Percentiles rank a stretch among this genome's conserved stretches.
Evolutionary conservation across 2,329 filamentous ascomycete genomes (phyloP).

Genomic region (Calycina herbarum): DNA sequence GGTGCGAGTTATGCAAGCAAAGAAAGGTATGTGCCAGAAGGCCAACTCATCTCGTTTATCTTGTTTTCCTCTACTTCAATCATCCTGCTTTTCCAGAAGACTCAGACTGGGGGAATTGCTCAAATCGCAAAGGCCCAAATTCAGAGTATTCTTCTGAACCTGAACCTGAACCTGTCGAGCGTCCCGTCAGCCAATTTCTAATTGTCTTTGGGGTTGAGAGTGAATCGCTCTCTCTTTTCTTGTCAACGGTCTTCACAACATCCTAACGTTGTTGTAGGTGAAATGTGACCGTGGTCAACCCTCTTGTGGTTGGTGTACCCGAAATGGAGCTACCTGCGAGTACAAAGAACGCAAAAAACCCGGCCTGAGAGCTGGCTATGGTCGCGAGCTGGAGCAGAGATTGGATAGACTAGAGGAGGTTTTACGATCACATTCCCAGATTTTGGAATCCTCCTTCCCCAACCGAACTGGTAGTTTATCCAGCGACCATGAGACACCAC

Average conservation of each 20-base stretch:
- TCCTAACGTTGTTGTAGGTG: conserved; percentile 46
- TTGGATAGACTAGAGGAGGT: conserved; percentile 69
- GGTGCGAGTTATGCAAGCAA: conserved; percentile 77
- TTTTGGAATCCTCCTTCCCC: conserved; percentile 58
- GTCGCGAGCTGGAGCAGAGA: conserved; percentile 70
- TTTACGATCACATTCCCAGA: conserved; percentile 63
- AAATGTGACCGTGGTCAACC: conserved; percentile 78
- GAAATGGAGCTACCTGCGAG: conserved; percentile 63
- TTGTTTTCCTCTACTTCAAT: background rate
- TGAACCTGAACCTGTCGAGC: background rate
- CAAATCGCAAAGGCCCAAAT: background rate
- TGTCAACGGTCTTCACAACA: background rate
- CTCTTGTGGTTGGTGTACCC: conserved; percentile 66
- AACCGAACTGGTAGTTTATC: conserved; percentile 45
- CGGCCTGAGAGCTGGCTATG: conserved; percentile 64
- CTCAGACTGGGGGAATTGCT: background rate
- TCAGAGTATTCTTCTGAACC: background rate
- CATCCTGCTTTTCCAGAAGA: background rate
- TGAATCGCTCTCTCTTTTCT: background rate
- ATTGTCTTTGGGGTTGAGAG: background rate
- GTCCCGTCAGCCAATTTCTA: background rate
- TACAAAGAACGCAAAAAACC: conserved; percentile 71
- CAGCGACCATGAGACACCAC: conserved; percentile 58
- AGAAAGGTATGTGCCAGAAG: conserved; percentile 61
- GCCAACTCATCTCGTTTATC: background rate